phyloP scores from a whole-genome alignment of 257 asterid species.

The Gentiana macrophylla region DNA sequence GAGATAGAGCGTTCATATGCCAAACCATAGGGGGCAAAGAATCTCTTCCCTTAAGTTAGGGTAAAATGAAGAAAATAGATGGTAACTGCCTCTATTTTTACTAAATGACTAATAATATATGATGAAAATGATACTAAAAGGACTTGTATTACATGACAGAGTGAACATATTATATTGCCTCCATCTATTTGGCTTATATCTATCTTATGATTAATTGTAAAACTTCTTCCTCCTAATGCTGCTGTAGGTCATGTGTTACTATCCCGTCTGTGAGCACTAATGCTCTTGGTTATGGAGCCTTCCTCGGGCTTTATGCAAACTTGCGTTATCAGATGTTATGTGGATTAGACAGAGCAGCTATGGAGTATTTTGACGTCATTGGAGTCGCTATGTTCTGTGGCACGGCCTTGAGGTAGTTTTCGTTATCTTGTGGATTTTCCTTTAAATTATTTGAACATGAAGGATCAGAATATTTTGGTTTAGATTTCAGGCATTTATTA shows the following conservation, averaged over 20 bases:
- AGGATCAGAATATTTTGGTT: too few relatives aligned
- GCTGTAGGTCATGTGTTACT: constrained; percentile 66
- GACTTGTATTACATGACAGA: too few relatives aligned
- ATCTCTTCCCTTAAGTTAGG: too few relatives aligned
- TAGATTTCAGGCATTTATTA: too few relatives aligned
- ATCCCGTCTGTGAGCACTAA: constrained; percentile 76
- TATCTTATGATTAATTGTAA: constrained; percentile 10
- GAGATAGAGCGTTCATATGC: too few relatives aligned
- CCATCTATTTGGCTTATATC: background rate
- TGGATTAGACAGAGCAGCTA: constrained; percentile 72
- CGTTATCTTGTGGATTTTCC: background rate
- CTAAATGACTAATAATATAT: too few relatives aligned
- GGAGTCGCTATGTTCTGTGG: constrained; percentile 75
- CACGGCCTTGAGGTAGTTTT: constrained; percentile 68
- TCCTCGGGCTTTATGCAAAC: constrained; percentile 91
- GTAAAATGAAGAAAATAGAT: too few relatives aligned
- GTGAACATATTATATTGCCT: background rate
- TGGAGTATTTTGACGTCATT: constrained; percentile 80
- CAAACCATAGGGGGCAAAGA: too few relatives aligned
- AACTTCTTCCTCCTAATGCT: background rate
- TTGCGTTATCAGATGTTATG: constrained; percentile 77
- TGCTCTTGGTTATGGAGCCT: constrained; percentile 96
- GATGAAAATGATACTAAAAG: too few relatives aligned
- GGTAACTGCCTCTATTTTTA: too few relatives aligned
- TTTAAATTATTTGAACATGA: too few relatives aligned